Evolutionary conservation across 495 filamentous ascomycete species (phyloP).

Genomic region (Tuber umbilicatum): DNA sequence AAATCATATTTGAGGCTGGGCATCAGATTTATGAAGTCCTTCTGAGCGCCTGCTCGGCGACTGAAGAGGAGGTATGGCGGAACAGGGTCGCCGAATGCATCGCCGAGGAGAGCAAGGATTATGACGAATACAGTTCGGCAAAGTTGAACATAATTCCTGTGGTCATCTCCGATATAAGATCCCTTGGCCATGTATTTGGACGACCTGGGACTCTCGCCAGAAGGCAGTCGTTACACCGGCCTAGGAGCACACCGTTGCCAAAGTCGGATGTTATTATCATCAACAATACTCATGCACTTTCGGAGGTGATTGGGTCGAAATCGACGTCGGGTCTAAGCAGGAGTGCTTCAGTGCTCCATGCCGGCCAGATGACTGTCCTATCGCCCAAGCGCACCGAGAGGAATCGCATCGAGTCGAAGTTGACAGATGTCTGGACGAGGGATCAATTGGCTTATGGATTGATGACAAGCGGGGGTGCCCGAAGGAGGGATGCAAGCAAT

Average conservation of each 20-base stretch:
- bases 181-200: conserved; percentile 67
- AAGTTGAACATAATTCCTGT: conserved; percentile 50
- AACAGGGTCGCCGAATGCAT: conserved; percentile 48
- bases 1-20: conserved; percentile 74
- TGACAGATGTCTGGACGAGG: conserved; percentile 77
- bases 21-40: conserved; percentile 76
- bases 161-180: conserved; percentile 60
- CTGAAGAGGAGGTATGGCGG: conserved; percentile 75
- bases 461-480: conserved; percentile 21
- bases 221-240: conserved; percentile 72
- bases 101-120: conserved; percentile 43
- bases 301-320: conserved; percentile 46
- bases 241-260: conserved; percentile 56
- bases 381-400: conserved; percentile 67
- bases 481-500: conserved; percentile 35
- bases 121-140: conserved; percentile 47
- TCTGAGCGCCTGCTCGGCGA: conserved; percentile 76
- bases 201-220: conserved; percentile 64
- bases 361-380: conserved; percentile 57
- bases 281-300: conserved; percentile 73
- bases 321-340: conserved; percentile 53
- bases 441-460: conserved; percentile 63
- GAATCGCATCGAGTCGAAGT: conserved; percentile 64
- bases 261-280: conserved; percentile 64
- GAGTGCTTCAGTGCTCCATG: conserved; percentile 63